A percentile compares a stretch with the other conserved stretches of the same genome.
Conservation (phyloP, 768 basidiomycete species). For the Cyclocybe cylindracea region DNA sequence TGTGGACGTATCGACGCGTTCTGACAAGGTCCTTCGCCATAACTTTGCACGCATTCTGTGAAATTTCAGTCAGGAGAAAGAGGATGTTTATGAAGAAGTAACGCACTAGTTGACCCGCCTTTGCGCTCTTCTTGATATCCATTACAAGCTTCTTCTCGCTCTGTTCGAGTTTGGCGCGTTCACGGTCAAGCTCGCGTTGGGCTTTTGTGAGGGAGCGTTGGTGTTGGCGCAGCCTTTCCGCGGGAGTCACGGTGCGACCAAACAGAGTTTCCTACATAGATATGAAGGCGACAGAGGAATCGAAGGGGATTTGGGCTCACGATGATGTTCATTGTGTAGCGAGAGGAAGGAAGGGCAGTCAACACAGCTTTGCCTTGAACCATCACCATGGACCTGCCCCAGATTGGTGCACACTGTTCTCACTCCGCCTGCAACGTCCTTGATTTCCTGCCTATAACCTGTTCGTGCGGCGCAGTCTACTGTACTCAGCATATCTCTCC, state of each 20-base stretch:
- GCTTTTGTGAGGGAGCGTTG: constrained; percentile 96
- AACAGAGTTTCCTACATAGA: constrained; percentile 85
- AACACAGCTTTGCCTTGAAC: constrained; percentile 5
- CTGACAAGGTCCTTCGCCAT: constrained; percentile 99
- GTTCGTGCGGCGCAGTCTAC: constrained; percentile 58
- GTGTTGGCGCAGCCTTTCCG: constrained; percentile 95
- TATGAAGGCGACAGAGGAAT: neutral
- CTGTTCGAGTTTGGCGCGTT: constrained; percentile 90
- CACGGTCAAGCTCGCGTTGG: constrained; percentile 96
- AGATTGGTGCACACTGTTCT: constrained; percentile 70
- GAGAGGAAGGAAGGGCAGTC: constrained; percentile 11
- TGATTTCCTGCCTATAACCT: constrained; percentile 80
- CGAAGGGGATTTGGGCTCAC: constrained; percentile 38
- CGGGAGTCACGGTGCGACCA: constrained; percentile 91
- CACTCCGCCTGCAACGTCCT: constrained; percentile 55
- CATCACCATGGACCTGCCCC: constrained; percentile 35
- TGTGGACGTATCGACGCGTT: constrained; percentile 93
- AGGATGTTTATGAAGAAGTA: neutral
- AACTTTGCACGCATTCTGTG: constrained; percentile 95
- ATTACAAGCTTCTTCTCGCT: constrained; percentile 95
- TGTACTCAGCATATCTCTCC: constrained; percentile 65
- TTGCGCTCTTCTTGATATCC: constrained; percentile 97
- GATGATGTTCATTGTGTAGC: constrained; percentile 73
- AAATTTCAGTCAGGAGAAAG: constrained; percentile 7
- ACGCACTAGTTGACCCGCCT: constrained; percentile 89